A percentile compares a stretch with the other conserved stretches of the same genome.
Evolutionary conservation across 1,284 basidiomycete genomes (phyloP).

Genomic region (Ganoderma resinaceum): DNA sequence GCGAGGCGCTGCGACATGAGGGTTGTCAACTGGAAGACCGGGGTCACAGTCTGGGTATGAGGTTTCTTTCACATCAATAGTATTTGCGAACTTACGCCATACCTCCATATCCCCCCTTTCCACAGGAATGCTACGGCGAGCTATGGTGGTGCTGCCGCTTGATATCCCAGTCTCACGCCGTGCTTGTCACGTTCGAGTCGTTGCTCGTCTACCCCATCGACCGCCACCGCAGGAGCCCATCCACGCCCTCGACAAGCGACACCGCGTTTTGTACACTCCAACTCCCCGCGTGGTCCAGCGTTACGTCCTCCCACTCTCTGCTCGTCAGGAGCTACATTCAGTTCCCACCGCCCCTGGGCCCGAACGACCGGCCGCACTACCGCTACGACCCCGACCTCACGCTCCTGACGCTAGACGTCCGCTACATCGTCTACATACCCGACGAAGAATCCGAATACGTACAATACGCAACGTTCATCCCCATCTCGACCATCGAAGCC

Average conservation of each 20-base stretch:
- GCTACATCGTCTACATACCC: not conserved
- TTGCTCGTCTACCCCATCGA: not conserved
- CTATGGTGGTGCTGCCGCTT: not conserved
- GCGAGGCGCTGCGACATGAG: not conserved
- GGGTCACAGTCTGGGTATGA: not conserved
- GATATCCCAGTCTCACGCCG: not conserved
- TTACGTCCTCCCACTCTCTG: not conserved
- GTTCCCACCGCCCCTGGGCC: not conserved
- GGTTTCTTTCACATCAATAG: not conserved
- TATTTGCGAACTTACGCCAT: not conserved
- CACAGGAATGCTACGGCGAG: not conserved
- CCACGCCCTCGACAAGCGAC: not conserved
- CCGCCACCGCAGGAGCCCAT: not conserved
- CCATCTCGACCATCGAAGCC: not conserved
- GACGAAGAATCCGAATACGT: not conserved
- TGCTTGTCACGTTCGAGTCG: not conserved
- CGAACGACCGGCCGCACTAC: not conserved
- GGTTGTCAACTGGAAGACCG: not conserved
- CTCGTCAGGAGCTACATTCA: not conserved
- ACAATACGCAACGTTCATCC: not conserved
- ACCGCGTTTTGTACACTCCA: not conserved
- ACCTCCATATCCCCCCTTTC: slow-evolving; percentile 2
- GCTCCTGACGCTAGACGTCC: not conserved
- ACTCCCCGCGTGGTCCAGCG: not conserved
- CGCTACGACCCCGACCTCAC: not conserved